Evolutionary conservation across 1,284 basidiomycete species (phyloP).

Genomic region (Nidula niveotomentosa): DNA sequence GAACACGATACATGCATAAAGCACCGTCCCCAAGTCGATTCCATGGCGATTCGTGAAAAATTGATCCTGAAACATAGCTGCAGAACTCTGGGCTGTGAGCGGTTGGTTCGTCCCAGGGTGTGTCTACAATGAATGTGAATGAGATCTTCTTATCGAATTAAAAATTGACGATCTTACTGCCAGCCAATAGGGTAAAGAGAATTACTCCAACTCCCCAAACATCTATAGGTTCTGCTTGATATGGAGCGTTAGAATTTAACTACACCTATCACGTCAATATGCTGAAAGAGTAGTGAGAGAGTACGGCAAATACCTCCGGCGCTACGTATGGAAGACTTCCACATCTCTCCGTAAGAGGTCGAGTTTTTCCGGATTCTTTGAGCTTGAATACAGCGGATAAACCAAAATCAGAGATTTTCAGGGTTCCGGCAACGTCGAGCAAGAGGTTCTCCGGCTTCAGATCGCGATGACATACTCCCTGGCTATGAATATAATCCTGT

Average conservation of each 20-base stretch:
- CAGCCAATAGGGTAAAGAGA: conserved; percentile 87
- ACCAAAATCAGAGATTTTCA: conserved; percentile 97
- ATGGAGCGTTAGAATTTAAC: conserved; percentile 58
- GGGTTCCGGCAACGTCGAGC: conserved; percentile 73
- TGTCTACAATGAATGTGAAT: conserved; percentile 60
- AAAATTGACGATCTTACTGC: conserved; percentile 63
- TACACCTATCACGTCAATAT: conserved; percentile 16
- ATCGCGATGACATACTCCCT: conserved; percentile 95
- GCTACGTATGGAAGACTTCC: conserved; percentile 96
- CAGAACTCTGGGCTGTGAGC: conserved; percentile 75
- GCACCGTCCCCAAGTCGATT: conserved; percentile 61
- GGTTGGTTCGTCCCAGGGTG: conserved; percentile 98
- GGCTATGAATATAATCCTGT: conserved; percentile 81
- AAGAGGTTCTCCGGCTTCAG: conserved; percentile 96
- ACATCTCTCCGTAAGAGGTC: conserved; percentile 77
- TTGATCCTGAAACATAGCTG: conserved; percentile 74
- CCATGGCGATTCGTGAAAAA: conserved; percentile 86
- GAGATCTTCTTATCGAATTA: not conserved
- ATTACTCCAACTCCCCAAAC: conserved; percentile 98
- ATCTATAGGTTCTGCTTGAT: conserved; percentile 92
- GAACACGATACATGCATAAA: conserved; percentile 48
- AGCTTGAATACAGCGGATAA: conserved; percentile 91
- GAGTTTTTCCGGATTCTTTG: conserved; percentile 79
- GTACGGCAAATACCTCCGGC: conserved; percentile 67
- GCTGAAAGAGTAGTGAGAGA: too few species aligned